A percentile compares a stretch with the other conserved stretches of the same genome.
These are phyloP conservation scores for Echinosphaeria canescens DNA, from an alignment of 2,329 filamentous ascomycete species.

Conservation along the genomic window DNA sequence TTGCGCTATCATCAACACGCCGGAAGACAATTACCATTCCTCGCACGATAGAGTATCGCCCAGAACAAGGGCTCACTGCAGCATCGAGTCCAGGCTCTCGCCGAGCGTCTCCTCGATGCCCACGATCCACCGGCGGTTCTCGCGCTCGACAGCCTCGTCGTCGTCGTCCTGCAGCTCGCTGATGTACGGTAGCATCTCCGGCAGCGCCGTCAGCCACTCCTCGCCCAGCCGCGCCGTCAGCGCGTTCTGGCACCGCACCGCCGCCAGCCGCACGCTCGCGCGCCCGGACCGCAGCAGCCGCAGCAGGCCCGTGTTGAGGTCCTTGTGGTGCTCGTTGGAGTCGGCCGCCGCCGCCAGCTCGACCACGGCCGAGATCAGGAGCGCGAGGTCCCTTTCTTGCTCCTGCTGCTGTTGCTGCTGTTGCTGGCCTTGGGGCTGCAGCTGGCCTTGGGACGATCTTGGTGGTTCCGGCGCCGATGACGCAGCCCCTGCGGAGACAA, in stretches of 20 bases:
- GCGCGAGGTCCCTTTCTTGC: conserved; percentile 16
- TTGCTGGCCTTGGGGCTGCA: too few relatives aligned
- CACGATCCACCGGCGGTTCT: conserved; percentile 77
- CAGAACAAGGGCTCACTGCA: too few relatives aligned
- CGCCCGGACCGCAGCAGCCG: conserved; percentile 56
- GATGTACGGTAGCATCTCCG: conserved; percentile 93
- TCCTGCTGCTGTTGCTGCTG: too few relatives aligned
- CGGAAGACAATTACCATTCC: too few relatives aligned
- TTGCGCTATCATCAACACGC: too few relatives aligned
- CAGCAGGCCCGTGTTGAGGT: conserved; percentile 61
- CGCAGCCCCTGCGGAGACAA: conserved; percentile 11
- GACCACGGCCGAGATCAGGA: conserved; percentile 54
- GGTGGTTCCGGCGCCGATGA: too few relatives aligned
- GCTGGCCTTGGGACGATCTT: too few relatives aligned
- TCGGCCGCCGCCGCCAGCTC: conserved; percentile 64
- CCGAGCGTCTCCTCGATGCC: conserved; percentile 78
- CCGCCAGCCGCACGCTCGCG: conserved; percentile 53
- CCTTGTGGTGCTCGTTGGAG: conserved; percentile 77
- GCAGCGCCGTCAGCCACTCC: conserved; percentile 78
- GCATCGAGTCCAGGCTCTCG: conserved; percentile 80
- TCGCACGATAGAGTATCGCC: too few relatives aligned
- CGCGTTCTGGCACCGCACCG: conserved; percentile 60
- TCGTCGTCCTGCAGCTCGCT: conserved; percentile 94
- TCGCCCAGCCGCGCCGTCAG: conserved; percentile 69
- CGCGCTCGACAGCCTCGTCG: conserved; percentile 77